Percentiles rank a stretch among this genome's conserved stretches.
These are phyloP conservation scores for Ceratocystis colombiana DNA, from an alignment of 2,329 filamentous ascomycete species.

Conservation along the genomic window DNA sequence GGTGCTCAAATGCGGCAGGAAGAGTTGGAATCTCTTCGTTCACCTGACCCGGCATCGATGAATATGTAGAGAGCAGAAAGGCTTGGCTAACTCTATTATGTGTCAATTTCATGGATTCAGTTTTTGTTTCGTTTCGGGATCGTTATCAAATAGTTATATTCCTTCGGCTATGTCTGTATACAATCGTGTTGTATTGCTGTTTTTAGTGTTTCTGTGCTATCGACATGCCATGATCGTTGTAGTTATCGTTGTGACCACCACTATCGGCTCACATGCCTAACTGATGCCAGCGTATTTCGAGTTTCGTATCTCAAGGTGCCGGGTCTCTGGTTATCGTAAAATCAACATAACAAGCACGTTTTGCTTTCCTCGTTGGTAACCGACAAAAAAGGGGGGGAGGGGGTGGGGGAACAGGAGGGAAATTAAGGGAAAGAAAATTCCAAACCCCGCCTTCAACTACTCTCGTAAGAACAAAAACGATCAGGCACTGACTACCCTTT, in stretches of 20 bases:
- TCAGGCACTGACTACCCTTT: background rate
- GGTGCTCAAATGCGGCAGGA: slow-evolving; percentile 16
- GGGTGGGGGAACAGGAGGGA: no score
- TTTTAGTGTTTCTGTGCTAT: no score
- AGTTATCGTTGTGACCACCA: no score
- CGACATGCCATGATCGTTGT: no score
- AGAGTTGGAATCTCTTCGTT: slow-evolving; percentile 14
- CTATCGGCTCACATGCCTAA: no score
- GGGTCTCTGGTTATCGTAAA: background rate
- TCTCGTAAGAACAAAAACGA: background rate
- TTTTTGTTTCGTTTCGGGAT: no score
- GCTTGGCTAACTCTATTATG: no score
- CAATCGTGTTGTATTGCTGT: no score
- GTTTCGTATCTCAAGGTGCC: background rate
- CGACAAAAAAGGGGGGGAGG: background rate
- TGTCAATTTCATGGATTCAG: no score
- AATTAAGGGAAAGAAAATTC: background rate
- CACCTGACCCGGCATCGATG: slow-evolving; percentile 5
- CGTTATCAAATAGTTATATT: no score
- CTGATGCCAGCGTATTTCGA: no score
- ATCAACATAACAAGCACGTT: background rate
- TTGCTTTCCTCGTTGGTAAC: background rate
- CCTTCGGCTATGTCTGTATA: no score
- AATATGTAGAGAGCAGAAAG: slow-evolving; percentile 4
- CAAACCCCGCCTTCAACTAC: slow-evolving; percentile 1